Base-by-base conservation (phyloP, 352 stramenopile genomes). In the Pilasporangium apinafurcum region DNA sequence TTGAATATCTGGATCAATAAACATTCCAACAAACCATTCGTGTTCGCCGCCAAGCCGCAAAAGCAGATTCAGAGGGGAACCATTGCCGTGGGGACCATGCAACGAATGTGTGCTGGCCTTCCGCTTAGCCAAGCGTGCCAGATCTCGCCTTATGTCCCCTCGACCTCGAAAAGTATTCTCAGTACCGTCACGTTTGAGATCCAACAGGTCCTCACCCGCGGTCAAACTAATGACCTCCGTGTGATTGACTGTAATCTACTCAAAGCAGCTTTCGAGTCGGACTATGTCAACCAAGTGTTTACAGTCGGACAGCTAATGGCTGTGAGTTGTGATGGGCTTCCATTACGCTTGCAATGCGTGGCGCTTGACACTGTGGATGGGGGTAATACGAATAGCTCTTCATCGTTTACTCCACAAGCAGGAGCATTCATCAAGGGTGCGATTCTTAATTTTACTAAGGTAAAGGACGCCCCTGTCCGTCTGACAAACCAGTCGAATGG, bases 1-100 rank as follows among this genome's bases (percentile, higher is more conserved):
- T 71, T 92, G 32, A 88, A 90, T 37, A 63, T 90, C 18, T 92
- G 79, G 78, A 56, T 91, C 21, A 87, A 89, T 54, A 59, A 59
- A 61, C 89, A 91, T 61, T 92, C 78, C 38, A 87, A 89, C 55
- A 59, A 59, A 61, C 89, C 89, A 62, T 92, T 80, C 38, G 78
- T 91, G 2, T 76, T 92, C 53, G 62, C 75, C n/a, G 65, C 68
- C 21, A 86, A 84, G 51, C 78, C 78, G 22, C 63, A 87, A 38
- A 83, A 82, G 48, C 62, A 91, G 21, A 67, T 87, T 20, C 42
- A 68, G 36, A 51, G 45, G 20, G 75, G 77, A 29, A 53, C 62
- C 16, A 60, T 92, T 32, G 81, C 73, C 14, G 78, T 91, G 37
- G 81, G 81, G 13, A 75, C 57, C 27, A 79, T 92, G 62, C 81